A percentile compares a stretch with the other conserved stretches of the same genome.
Conservation (phyloP, 2,329 filamentous ascomycete genomes). For the Pyrenochaeta sp. region DNA sequence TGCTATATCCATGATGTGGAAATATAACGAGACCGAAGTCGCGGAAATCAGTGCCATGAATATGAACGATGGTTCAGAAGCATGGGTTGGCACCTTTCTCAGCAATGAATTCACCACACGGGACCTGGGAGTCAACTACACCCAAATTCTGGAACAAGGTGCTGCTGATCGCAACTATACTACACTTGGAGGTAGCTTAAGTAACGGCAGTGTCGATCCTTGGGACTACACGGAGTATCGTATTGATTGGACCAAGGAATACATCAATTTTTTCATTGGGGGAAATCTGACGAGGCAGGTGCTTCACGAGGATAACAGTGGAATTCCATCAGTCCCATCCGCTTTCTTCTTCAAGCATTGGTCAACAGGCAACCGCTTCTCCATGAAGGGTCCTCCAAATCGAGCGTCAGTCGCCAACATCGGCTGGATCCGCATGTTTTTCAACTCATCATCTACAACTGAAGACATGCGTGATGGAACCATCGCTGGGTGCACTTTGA, state of each 20-base stretch:
- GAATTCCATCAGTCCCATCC: constrained; percentile 53
- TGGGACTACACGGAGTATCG: constrained; percentile 58
- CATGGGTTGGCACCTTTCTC: constrained; percentile 52
- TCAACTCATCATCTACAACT: constrained; percentile 58
- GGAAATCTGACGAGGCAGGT: constrained; percentile 46
- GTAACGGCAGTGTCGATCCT: constrained; percentile 45
- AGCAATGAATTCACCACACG: constrained; percentile 50
- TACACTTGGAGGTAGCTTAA: constrained; percentile 37
- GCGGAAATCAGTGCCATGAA: constrained; percentile 58
- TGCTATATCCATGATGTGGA: constrained; percentile 57
- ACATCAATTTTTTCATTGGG: constrained; percentile 55
- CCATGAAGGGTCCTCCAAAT: constrained; percentile 56
- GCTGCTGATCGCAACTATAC: constrained; percentile 50
- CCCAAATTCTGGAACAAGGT: constrained; percentile 37
- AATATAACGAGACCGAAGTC: constrained; percentile 56
- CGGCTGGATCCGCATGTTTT: constrained; percentile 59
- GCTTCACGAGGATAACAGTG: constrained; percentile 41
- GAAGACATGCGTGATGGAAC: constrained; percentile 37
- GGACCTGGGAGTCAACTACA: constrained; percentile 53
- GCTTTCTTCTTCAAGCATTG: constrained; percentile 59
- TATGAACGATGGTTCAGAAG: constrained; percentile 48
- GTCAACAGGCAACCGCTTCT: constrained; percentile 56
- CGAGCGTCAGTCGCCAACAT: constrained; percentile 53
- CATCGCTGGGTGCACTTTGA: constrained; percentile 36
- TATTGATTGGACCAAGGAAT: constrained; percentile 58